Percentiles rank a stretch among this genome's conserved stretches.
Evolutionary conservation across 192 early-diverging fungal genomes (phyloP).

Genomic region (Kickxella alabastrina): DNA sequence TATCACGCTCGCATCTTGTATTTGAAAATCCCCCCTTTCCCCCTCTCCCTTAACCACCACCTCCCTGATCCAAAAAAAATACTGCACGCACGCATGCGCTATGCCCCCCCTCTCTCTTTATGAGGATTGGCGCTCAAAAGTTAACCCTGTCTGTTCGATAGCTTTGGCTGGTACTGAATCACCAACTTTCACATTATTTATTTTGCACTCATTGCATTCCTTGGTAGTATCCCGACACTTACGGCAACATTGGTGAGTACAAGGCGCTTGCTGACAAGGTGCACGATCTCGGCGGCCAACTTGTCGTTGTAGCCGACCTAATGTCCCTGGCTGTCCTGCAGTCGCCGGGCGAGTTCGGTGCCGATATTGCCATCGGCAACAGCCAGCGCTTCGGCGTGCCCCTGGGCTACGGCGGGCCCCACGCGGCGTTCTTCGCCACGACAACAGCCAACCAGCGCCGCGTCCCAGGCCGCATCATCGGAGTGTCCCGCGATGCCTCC

Average conservation of each 20-base stretch:
- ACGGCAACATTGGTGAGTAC: conserved; percentile 84
- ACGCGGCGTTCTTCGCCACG: conserved; percentile 98
- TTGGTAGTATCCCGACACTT: conserved; percentile 86
- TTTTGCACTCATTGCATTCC: no score
- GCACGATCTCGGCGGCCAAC: conserved; percentile 77
- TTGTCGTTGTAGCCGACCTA: conserved; percentile 90
- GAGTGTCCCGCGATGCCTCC: conserved; percentile 87
- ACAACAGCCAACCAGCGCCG: conserved; percentile 89
- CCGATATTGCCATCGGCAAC: conserved; percentile 97
- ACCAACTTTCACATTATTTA: no score
- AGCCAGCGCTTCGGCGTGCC: conserved; percentile 98
- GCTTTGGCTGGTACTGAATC: no score
- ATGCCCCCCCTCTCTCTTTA: no score
- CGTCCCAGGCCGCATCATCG: conserved; percentile 94
- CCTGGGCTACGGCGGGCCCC: conserved; percentile 97
- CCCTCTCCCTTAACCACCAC: no score
- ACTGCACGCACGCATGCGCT: no score
- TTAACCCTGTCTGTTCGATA: no score
- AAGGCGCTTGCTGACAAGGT: conserved; percentile 71
- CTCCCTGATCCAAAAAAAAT: no score
- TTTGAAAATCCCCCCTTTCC: no score
- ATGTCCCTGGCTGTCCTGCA: conserved; percentile 88
- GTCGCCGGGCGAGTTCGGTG: conserved; percentile 94
- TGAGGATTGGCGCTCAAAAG: no score
- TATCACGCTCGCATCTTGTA: no score